Evolutionary conservation across 2,329 filamentous ascomycete species (phyloP), one percentile per base, ranked within the genome.

Genomic region (Xylaria sp.): DNA sequence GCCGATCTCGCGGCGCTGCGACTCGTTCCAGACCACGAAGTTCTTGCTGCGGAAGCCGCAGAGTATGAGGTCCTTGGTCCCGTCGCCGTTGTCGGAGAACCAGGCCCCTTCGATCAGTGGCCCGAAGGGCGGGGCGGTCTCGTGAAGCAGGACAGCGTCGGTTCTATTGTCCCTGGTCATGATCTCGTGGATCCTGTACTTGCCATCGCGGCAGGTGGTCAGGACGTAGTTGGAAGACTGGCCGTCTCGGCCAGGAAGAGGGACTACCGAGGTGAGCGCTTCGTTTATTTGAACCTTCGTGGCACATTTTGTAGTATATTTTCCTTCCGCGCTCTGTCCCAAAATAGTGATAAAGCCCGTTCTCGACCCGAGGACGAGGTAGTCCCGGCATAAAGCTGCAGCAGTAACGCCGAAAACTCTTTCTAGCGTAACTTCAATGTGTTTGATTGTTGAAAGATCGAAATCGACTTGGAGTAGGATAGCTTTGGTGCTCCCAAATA

Each of bases 21-120:
- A 86, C 67, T 90, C 86, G 68, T 96, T 90, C 84, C 90, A 94
- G 8, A 93, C 81, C 11, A 96, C 77, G 66, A 97, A 95, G 43
- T 85, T 78, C 57, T 86, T 91, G 67, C 89, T 86, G 50, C 84
- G 85, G 73, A 97, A 97, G 2, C 93, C 93, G 68, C 87, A 90
- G 11, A 96, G 75, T 22, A 92, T 76, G 1, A 96, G 75, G 43
- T 89, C 79, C 1, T 76, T 70, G 0, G 70, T 70, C 1, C 63
- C 53, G 37, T 65, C 64, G 20, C 55, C 46, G n/a, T 40, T 70
- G 8, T 57, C 52, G 34, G 63, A 63, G 54, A 93, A 82, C 74
- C 84, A 87, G 0, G 88, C 80, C 0, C 87, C 86, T 69, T 95
- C 90, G 37, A 97, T 81, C 62, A 90, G 85, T 1, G 88, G 86